Evolutionary conservation across 805 yeast genomes (phyloP).

Genomic region (Jamesozyma piceae): DNA sequence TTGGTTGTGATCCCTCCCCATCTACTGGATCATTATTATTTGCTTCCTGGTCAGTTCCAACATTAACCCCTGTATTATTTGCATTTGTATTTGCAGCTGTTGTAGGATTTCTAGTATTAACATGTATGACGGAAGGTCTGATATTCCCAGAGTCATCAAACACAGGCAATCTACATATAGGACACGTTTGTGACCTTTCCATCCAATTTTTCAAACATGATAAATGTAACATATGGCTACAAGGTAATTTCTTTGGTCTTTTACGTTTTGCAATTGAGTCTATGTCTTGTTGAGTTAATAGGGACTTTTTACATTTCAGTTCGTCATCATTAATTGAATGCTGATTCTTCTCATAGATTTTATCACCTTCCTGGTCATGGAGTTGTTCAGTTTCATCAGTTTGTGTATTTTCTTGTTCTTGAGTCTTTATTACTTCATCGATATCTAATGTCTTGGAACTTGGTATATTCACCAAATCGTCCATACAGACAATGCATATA

Average conservation of each 20-base stretch:
- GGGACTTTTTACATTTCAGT: background rate
- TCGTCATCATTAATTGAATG: background rate
- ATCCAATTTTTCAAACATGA: slow-evolving; percentile 91
- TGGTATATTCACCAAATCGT: slow-evolving; percentile 53
- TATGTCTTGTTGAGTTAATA: slow-evolving; percentile 7
- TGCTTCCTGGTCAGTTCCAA: background rate
- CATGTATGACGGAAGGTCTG: slow-evolving; percentile 5
- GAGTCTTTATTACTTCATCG: background rate
- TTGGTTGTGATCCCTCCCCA: background rate
- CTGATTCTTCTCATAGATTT: background rate
- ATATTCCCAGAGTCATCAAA: slow-evolving; percentile 31
- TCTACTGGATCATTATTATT: background rate
- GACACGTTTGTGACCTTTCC: slow-evolving; percentile 86
- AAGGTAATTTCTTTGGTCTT: slow-evolving; percentile 65
- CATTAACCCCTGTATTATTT: background rate
- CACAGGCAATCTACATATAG: slow-evolving; percentile 75
- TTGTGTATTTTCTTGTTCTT: background rate
- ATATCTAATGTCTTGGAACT: background rate
- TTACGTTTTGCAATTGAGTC: slow-evolving; percentile 5
- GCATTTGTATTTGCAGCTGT: background rate
- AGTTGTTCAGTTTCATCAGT: slow-evolving; percentile 1
- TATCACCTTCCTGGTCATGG: background rate
- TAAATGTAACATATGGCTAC: slow-evolving; percentile 83
- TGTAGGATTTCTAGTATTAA: background rate
- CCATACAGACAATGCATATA: slow-evolving; percentile 84